A percentile compares a stretch with the other conserved stretches of the same genome.
Conservation (phyloP, 2,329 filamentous ascomycete genomes). For the Colletotrichum shisoi region DNA sequence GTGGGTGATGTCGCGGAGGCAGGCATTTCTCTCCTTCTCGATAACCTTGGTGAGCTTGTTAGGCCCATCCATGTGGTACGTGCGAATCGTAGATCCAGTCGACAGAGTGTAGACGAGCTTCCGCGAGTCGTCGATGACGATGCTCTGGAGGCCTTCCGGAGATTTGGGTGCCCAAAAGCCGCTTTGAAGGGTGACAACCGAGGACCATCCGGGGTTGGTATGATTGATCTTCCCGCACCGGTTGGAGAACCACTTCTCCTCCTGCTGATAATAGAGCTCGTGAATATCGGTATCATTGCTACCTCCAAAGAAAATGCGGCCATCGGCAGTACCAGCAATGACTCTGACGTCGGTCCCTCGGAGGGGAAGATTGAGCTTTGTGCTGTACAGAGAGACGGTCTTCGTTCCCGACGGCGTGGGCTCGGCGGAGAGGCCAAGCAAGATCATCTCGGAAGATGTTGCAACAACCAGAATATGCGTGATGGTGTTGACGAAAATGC, state of each 20-base stretch:
- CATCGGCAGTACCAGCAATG: constrained; percentile 82
- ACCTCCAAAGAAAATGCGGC: constrained; percentile 92
- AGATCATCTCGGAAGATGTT: constrained; percentile 81
- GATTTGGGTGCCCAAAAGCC: constrained; percentile 60
- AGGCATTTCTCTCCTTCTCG: constrained; percentile 69
- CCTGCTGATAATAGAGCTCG: constrained; percentile 94
- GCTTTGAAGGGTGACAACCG: constrained; percentile 63
- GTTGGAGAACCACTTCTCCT: constrained; percentile 95
- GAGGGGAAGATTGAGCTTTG: constrained; percentile 81
- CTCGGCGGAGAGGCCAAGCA: constrained; percentile 82
- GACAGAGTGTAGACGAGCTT: constrained; percentile 92
- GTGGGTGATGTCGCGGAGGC: constrained; percentile 79
- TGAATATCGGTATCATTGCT: constrained; percentile 84
- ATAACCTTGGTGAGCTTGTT: constrained; percentile 70
- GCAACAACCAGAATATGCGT: constrained; percentile 89
- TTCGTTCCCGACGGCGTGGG: constrained; percentile 73
- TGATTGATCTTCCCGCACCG: constrained; percentile 90
- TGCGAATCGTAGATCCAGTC: constrained; percentile 84
- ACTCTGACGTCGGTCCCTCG: constrained; percentile 78
- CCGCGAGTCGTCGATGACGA: constrained; percentile 87
- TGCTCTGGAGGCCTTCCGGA: constrained; percentile 74
- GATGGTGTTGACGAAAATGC: constrained; percentile 87
- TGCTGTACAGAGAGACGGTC: constrained; percentile 82
- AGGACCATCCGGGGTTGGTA: constrained; percentile 75
- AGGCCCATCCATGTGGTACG: constrained; percentile 81